Percentiles rank a stretch among this genome's conserved stretches.
phyloP scores from a whole-genome alignment of 2,329 filamentous ascomycete genomes.

The Ophiostoma pallidulum region DNA sequence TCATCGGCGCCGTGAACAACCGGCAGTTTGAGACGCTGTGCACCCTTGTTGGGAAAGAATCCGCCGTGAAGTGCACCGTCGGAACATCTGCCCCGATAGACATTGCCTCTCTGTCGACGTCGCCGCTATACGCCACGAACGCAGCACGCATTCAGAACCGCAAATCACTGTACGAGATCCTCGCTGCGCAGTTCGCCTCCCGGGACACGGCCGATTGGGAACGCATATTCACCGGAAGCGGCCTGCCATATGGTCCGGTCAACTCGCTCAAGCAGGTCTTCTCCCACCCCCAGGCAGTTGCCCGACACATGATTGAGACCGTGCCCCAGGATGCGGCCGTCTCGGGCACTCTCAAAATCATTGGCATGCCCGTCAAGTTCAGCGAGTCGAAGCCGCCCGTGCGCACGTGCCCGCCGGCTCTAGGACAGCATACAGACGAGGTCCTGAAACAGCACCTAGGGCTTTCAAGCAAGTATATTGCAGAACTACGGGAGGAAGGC shows the following conservation, averaged over 20 bases:
- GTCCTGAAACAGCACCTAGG: background rate
- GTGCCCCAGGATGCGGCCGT: background rate
- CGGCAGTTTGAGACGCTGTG: constrained; percentile 5
- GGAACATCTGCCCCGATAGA: too few relatives aligned
- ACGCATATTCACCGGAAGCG: background rate
- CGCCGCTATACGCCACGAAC: too few relatives aligned
- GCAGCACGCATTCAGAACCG: too few relatives aligned
- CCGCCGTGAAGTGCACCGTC: background rate
- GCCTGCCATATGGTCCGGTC: constrained; percentile 6
- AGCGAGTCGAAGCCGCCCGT: constrained; percentile 5
- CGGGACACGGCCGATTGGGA: constrained; percentile 4
- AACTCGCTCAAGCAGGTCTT: constrained; percentile 10
- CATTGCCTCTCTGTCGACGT: too few relatives aligned
- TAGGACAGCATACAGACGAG: constrained; percentile 6
- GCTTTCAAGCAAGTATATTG: background rate
- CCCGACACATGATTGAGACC: constrained; percentile 5
- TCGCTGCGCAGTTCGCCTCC: background rate
- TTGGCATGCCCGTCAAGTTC: constrained; percentile 13
- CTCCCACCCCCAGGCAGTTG: constrained; percentile 6
- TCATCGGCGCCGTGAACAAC: constrained; percentile 5
- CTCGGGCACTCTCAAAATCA: background rate
- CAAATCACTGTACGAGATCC: too few relatives aligned
- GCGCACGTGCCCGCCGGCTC: background rate
- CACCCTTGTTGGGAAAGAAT: background rate
- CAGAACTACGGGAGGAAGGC: background rate